Conservation (phyloP, 1,139 yeast species). For the Pichia sp. region DNA sequence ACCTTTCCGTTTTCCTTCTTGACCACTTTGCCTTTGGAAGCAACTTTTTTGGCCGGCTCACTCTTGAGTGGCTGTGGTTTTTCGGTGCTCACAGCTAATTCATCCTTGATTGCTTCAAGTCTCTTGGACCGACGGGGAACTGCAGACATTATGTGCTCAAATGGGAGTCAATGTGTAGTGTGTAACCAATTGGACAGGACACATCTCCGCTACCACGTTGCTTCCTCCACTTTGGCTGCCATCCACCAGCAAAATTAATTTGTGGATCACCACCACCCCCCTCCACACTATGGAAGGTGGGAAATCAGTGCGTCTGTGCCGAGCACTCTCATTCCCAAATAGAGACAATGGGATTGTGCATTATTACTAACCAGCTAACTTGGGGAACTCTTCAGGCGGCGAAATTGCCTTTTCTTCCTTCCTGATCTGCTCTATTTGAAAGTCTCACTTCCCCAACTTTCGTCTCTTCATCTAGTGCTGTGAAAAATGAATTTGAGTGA, state of each 20-base stretch:
- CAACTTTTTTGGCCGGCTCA: background rate
- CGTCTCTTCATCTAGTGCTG: background rate
- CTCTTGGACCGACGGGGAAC: constrained; percentile 21
- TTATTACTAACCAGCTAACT: background rate
- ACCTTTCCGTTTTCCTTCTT: background rate
- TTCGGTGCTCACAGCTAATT: constrained; percentile 4
- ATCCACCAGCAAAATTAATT: background rate
- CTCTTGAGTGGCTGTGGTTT: background rate
- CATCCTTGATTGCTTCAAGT: constrained; percentile 17
- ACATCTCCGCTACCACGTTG: no score
- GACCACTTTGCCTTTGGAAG: background rate
- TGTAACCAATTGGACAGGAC: background rate
- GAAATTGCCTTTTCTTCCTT: background rate
- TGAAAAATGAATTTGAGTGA: background rate
- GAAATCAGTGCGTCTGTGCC: background rate
- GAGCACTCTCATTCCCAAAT: background rate
- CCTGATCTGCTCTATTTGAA: no score
- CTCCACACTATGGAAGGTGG: background rate
- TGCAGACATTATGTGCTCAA: background rate
- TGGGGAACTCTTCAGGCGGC: background rate
- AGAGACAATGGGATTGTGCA: background rate
- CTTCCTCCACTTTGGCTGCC: background rate
- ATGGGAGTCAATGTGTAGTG: background rate
- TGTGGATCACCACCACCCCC: background rate
- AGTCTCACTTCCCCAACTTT: no score